Evolutionary conservation across 1,284 basidiomycete genomes (phyloP).

Genomic region (Vanrija sp.): DNA sequence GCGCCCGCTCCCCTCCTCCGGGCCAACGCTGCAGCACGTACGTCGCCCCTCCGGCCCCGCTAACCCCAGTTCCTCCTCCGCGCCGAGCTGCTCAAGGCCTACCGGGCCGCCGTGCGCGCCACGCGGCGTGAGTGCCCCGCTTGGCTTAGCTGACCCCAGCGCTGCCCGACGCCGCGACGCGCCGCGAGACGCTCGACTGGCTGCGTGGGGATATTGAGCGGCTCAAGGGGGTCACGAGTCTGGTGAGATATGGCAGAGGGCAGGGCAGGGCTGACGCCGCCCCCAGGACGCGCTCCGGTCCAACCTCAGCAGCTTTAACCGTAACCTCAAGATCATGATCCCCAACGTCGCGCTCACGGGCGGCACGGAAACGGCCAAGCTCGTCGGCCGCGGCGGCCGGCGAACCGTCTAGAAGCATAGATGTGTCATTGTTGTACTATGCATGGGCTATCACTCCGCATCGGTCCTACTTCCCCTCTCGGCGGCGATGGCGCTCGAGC

Average conservation of each 20-base stretch:
- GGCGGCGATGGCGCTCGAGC: slow-evolving; percentile 9
- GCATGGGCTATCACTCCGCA: background rate
- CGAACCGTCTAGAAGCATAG: background rate
- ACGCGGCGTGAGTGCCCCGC: slow-evolving; percentile 39
- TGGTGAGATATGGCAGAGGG: slow-evolving; percentile 31
- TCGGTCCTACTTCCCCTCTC: slow-evolving; percentile 9
- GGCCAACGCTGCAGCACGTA: slow-evolving; percentile 37
- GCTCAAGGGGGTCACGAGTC: slow-evolving; percentile 29
- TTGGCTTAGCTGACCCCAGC: slow-evolving; percentile 23
- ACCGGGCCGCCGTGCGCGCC: slow-evolving; percentile 42
- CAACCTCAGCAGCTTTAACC: slow-evolving; percentile 23
- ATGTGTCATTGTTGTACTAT: background rate
- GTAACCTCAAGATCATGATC: slow-evolving; percentile 32
- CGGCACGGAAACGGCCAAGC: slow-evolving; percentile 23
- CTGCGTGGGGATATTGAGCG: slow-evolving; percentile 42
- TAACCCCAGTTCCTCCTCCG: slow-evolving; percentile 42
- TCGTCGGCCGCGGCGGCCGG: slow-evolving; percentile 27
- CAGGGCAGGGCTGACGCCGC: background rate
- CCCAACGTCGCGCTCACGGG: slow-evolving; percentile 37
- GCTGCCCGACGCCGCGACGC: slow-evolving; percentile 39
- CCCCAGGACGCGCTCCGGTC: slow-evolving; percentile 15
- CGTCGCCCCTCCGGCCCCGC: slow-evolving; percentile 2
- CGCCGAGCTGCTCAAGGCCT: slow-evolving; percentile 40
- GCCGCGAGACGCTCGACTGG: slow-evolving; percentile 47
- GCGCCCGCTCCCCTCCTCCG: background rate